phyloP scores from a whole-genome alignment of 371 early-diverging fungal genomes.

The Thermomucor indicae-seudaticae region DNA sequence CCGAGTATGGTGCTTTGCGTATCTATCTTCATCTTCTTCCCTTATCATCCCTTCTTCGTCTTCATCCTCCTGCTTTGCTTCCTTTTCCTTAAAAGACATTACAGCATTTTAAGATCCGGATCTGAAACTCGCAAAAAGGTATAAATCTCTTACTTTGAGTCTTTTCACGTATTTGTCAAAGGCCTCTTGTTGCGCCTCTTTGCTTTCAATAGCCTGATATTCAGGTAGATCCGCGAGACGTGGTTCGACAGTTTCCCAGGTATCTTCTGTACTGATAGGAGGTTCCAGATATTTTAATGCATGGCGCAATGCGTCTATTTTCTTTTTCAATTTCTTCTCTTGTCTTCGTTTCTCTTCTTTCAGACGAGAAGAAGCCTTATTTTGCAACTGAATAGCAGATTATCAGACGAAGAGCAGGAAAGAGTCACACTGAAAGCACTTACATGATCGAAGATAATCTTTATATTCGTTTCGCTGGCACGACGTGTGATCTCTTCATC shows the following conservation, averaged over 20 bases:
- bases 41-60: conserved; percentile 22
- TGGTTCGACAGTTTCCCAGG: conserved; percentile 67
- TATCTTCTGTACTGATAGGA: conserved; percentile 50
- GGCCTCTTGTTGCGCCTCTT: conserved; percentile 59
- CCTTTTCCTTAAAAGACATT: conserved; percentile 15
- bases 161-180: conserved; percentile 73
- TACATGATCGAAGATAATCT: conserved; percentile 24
- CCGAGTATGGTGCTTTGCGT: conserved; percentile 6
- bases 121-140: too few relatives aligned
- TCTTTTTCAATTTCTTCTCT: conserved; percentile 64
- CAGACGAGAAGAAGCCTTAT: conserved; percentile 54
- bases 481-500: conserved; percentile 20
- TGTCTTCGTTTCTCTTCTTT: conserved; percentile 76
- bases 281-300: conserved; percentile 66
- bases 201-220: conserved; percentile 63
- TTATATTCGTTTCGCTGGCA: conserved; percentile 34
- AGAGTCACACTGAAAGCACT: background rate
- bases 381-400: conserved; percentile 22
- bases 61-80: conserved; percentile 19
- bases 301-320: conserved; percentile 71
- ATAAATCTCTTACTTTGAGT: conserved; percentile 46
- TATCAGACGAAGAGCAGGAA: background rate
- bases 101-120: too few relatives aligned
- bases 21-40: conserved; percentile 16
- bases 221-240: conserved; percentile 53